phyloP scores from a whole-genome alignment of 1,284 basidiomycete species.

The Rhodotorula sp. region DNA sequence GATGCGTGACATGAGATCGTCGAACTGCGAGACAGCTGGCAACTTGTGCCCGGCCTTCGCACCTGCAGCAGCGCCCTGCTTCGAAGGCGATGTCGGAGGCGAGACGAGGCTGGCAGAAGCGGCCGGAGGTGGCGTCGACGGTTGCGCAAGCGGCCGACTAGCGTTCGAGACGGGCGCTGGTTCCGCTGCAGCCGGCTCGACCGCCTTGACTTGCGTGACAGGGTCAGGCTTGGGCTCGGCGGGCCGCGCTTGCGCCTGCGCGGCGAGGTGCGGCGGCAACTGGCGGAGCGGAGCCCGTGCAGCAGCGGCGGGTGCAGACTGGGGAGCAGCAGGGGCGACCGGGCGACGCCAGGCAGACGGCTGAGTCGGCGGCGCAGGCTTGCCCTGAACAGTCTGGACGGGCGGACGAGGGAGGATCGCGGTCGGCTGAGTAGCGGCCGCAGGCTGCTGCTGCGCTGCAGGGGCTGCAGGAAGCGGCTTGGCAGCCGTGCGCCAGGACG shows the following conservation, averaged over 20 bases:
- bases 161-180: neutral
- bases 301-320: neutral
- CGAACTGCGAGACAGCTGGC: conserved; percentile 70
- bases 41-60: conserved; percentile 54
- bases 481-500: conserved; percentile 26
- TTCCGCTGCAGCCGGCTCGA: neutral
- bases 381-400: neutral
- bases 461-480: conserved; percentile 14
- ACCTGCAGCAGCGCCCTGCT: neutral
- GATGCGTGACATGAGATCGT: conserved; percentile 83
- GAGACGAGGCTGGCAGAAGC: neutral
- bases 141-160: neutral
- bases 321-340: neutral
- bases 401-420: neutral
- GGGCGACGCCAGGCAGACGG: conserved; percentile 17
- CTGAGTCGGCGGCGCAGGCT: conserved; percentile 4
- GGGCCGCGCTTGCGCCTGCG: neutral
- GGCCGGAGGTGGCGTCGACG: neutral
- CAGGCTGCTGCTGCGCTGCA: conserved; percentile 12
- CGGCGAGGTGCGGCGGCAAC: conserved; percentile 36
- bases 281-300: conserved; percentile 10
- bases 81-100: conserved; percentile 5
- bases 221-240: conserved; percentile 4
- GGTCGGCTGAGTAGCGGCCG: neutral
- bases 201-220: neutral